Conservation (phyloP, 2,329 filamentous ascomycete species). For the Berkeleyomyces basicola region DNA sequence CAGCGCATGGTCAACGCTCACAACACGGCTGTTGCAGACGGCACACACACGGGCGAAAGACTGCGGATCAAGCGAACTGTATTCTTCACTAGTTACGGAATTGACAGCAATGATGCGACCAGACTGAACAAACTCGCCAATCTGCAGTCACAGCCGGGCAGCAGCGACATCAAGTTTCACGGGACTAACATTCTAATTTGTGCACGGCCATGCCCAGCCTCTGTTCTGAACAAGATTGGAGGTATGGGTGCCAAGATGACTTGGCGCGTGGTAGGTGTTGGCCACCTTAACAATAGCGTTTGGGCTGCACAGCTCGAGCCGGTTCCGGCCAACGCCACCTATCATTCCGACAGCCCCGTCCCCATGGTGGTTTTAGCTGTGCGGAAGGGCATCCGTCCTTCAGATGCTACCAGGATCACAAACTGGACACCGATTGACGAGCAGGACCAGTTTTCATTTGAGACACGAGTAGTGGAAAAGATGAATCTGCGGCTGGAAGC, state of each 20-base stretch:
- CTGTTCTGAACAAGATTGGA: constrained; percentile 66
- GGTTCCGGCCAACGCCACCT: constrained; percentile 45
- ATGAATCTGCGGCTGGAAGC: constrained; percentile 65
- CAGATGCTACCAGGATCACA: constrained; percentile 66
- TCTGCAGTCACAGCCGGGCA: constrained; percentile 43
- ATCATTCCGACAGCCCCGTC: constrained; percentile 62
- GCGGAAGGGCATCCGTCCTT: constrained; percentile 55
- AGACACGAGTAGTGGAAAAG: constrained; percentile 76
- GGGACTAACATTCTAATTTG: constrained; percentile 87
- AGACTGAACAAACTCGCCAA: constrained; percentile 54
- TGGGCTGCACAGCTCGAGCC: constrained; percentile 77
- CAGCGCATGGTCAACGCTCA: constrained; percentile 82
- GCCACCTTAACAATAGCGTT: constrained; percentile 58
- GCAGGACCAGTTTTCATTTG: constrained; percentile 58
- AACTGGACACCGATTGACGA: constrained; percentile 64
- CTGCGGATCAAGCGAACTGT: constrained; percentile 72
- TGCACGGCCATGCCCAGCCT: constrained; percentile 53
- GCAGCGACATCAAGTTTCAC: constrained; percentile 61
- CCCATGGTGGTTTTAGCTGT: constrained; percentile 74
- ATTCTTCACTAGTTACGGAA: constrained; percentile 84
- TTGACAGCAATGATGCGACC: constrained; percentile 54
- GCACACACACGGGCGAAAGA: constrained; percentile 19
- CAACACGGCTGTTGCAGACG: constrained; percentile 41
- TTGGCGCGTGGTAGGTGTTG: constrained; percentile 70
- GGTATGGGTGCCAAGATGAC: constrained; percentile 68